Evolutionary conservation across 257 asterid genomes (phyloP), one percentile per base, ranked within the genome.

Genomic region (Rubia yunnanensis): DNA sequence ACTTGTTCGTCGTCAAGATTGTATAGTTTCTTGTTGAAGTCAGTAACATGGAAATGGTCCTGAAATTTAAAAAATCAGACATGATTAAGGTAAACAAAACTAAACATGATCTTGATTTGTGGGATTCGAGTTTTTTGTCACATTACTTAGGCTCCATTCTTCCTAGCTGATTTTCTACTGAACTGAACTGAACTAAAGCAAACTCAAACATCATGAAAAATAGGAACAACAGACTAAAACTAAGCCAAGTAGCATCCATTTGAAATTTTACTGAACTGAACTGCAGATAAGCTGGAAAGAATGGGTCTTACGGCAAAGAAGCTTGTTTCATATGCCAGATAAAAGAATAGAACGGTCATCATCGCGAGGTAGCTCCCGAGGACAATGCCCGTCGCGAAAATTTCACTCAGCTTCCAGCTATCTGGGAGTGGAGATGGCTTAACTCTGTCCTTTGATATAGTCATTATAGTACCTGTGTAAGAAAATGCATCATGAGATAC

Each of bases 401-500:
- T 83, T 65, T 85, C 88, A 48, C 79, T 78, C 54, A 83, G 81
- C 62, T 83, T 85, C 91, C 92, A 82, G 61, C 80, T 70, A 28
- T 85, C 92, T 1, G 92, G 92, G 60, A 70, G 50, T 50, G 92
- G 88, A 61, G 92, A 85, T 27, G 92, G 86, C 74, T 79, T 85
- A 53, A 85, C 92, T 53, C 86, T 77, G 71, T 85, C 88, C 60
- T 82, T 83, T 14, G 88, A 85, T 69, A 83, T 85, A 0, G 86
- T 85, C 92, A 83, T 83, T 49, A 85, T 85, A n/a, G 88, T 85
- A 57, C 88, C 88, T 82, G 78, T 22, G 30, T 15, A 58, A 73
- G 59, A 35, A 35, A 36, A 22, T 20, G 15, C 20, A 1, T 0
- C 7, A 14, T 38, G 17, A 54, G 41, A 53, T 35, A 23, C 44